Base-by-base conservation (phyloP, 352 stramenopile species). In the Aphanomyces astaci region DNA sequence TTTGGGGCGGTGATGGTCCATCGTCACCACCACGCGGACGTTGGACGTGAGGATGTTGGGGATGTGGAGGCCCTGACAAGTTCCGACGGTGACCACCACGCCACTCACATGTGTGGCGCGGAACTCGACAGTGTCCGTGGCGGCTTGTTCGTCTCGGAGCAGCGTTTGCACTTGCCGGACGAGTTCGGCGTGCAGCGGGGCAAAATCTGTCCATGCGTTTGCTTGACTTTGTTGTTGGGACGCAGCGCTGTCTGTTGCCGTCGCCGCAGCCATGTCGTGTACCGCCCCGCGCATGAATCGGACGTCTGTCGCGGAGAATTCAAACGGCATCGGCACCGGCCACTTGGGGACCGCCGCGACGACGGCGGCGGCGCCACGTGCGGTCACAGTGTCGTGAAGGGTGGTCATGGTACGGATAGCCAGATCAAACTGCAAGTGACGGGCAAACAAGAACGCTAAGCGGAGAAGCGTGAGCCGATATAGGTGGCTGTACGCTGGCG, bases 211-310 rank as follows among this genome's bases (percentile, higher is more conserved):
- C 15, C 24, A 59, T 36, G 51, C 51, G 7, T 59, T 59, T 0
- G 7, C 51, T 39, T 59, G 51, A 9, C 9, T 32, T 13, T 11
- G 51, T n/a, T 32, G 19, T 32, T 17, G 19, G 7, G 25, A n/a
- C n/a, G n/a, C n/a, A n/a, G n/a, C n/a, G n/a, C n/a, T 10, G 43
- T 68, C 28, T 9, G 32, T 17, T 9, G 25, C 53, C 19, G 28
- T 31, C 9, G 5, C 15, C 5, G 31, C 27, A 17, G 39, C 24
- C n/a, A 62, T 17, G 28, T 68, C 62, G 0, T 17, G 24, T 2
- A 68, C 19, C 13, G 59, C 33, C 17, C 62, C 62, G 30, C 62
- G 62, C 0, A 68, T 19, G 49, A 68, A 68, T n/a, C 39, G 62
- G 3, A 52, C 62, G 28, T 68, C 62, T 22, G n/a, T 43, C 24